phyloP scores from a whole-genome alignment of 441 rosid genomes.

The Croton laevigatus region DNA sequence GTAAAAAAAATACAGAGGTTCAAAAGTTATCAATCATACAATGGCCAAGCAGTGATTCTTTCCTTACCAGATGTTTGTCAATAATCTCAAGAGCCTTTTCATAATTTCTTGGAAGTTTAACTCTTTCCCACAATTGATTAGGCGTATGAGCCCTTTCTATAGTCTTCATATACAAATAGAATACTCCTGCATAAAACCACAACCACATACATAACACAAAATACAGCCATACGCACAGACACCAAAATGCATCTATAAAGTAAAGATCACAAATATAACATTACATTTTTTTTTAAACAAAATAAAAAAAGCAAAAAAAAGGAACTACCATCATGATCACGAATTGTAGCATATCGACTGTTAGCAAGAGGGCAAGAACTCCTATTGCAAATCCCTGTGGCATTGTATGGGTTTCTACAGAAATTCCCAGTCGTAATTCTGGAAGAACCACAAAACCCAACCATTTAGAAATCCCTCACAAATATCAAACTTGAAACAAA shows the following conservation, averaged over 20 bases:
- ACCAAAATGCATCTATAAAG: not conserved
- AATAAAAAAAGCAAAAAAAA: not conserved
- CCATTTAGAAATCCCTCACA: not conserved
- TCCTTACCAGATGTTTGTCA: conserved; percentile 76
- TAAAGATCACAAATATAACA: not conserved
- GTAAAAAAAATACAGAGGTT: not conserved
- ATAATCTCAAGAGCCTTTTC: conserved; percentile 84
- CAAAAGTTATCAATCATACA: not conserved
- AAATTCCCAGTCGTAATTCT: conserved; percentile 83
- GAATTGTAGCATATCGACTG: conserved; percentile 88
- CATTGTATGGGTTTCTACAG: conserved; percentile 87
- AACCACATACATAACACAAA: not conserved
- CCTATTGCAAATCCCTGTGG: conserved; percentile 79
- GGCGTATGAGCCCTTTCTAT: conserved; percentile 96
- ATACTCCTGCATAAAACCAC: conserved; percentile 46
- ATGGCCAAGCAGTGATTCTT: conserved; percentile 8
- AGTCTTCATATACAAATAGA: conserved; percentile 81
- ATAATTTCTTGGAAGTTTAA: conserved; percentile 74
- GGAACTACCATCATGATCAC: conserved; percentile 73
- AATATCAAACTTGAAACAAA: not conserved
- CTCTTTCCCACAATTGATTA: conserved; percentile 80
- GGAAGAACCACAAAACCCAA: conserved; percentile 19
- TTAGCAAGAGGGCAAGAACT: conserved; percentile 97
- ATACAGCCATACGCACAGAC: not conserved
- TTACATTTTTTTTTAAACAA: not conserved